Evolutionary conservation across 1,284 basidiomycete species (phyloP), one percentile per base, ranked within the genome.

Genomic region (Pyrrhoderma noxium): DNA sequence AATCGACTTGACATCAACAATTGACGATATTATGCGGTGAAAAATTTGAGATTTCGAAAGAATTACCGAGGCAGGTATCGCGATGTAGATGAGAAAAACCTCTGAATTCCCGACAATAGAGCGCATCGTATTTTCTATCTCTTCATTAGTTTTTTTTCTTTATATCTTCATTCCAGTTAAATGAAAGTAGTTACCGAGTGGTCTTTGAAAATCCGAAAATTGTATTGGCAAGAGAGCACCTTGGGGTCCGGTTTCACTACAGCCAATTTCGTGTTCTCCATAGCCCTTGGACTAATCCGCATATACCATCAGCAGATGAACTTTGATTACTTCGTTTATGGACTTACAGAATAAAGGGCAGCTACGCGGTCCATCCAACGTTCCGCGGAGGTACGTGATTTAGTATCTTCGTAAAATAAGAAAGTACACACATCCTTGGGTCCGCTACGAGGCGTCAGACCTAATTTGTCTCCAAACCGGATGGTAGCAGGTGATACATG

Each of bases 381-480:
- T 38, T 73, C 70, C 7, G 81, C 74, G 31, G 73, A 64, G 0
- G 62, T 68, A 44, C 70, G 70, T 34, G 73, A 73, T 2, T 71
- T 73, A 34, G 71, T 69, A 31, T 80, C 78, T 58, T 90, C 86
- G 54, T 77, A 84, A 41, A 92, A 66, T 0, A 81, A 76, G 62
- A 81, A 88, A 0, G 77, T 77, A 0, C 70, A 72, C 1, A 85
- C 72, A 57, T 90, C 71, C 65, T 91, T 91, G 47, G 67, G 68
- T 2, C 89, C 89, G 38, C 74, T 72, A 35, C 78, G 72, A 0
- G 89, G 89, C 23, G 74, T 72, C 46, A 93, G 63, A 0, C 85
- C 86, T 25, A 92, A 72, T 61, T 88, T 90, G 56, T 85, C 80
- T 89, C 89, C 92, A 62, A 90, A 91, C 2, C 80, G 72, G 16